A percentile compares a stretch with the other conserved stretches of the same genome.
Evolutionary conservation across 768 basidiomycete genomes (phyloP).

Genomic region (Suillus subaureus): DNA sequence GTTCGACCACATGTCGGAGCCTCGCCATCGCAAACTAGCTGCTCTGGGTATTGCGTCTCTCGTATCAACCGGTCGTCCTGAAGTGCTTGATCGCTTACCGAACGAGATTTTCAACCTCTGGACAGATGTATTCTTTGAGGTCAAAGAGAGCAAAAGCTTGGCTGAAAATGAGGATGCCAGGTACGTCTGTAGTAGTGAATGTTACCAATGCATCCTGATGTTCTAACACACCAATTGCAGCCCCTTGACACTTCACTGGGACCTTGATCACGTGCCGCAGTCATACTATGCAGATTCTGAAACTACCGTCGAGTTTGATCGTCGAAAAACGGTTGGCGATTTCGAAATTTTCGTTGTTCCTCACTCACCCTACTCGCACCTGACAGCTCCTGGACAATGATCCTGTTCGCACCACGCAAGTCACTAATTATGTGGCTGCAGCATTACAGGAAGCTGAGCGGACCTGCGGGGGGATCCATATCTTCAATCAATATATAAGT

Average conservation of each 20-base stretch:
- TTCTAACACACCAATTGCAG: constrained; percentile 14
- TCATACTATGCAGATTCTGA: constrained; percentile 65
- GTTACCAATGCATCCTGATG: constrained; percentile 2
- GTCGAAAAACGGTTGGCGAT: constrained; percentile 65
- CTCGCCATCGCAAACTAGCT: constrained; percentile 78
- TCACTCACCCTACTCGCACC: constrained; percentile 15
- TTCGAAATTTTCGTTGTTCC: neutral
- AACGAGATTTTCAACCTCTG: constrained; percentile 84
- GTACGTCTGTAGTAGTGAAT: constrained; percentile 23
- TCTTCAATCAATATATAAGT: constrained; percentile 64
- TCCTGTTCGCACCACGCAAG: constrained; percentile 64
- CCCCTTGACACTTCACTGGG: constrained; percentile 69
- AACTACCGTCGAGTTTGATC: constrained; percentile 74
- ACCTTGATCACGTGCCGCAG: constrained; percentile 57
- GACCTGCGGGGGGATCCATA: constrained; percentile 55
- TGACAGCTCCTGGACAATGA: constrained; percentile 69
- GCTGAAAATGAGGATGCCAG: constrained; percentile 38
- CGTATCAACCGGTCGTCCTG: constrained; percentile 71
- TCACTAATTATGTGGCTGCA: constrained; percentile 60
- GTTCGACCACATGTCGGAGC: constrained; percentile 93
- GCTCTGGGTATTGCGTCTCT: constrained; percentile 83
- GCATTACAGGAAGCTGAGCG: constrained; percentile 67
- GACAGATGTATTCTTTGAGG: constrained; percentile 86
- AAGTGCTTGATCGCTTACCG: constrained; percentile 71
- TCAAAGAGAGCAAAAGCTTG: constrained; percentile 65